phyloP scores from a whole-genome alignment of 176 grass and related monocot genomes.

The Triticum dicoccoides region DNA sequence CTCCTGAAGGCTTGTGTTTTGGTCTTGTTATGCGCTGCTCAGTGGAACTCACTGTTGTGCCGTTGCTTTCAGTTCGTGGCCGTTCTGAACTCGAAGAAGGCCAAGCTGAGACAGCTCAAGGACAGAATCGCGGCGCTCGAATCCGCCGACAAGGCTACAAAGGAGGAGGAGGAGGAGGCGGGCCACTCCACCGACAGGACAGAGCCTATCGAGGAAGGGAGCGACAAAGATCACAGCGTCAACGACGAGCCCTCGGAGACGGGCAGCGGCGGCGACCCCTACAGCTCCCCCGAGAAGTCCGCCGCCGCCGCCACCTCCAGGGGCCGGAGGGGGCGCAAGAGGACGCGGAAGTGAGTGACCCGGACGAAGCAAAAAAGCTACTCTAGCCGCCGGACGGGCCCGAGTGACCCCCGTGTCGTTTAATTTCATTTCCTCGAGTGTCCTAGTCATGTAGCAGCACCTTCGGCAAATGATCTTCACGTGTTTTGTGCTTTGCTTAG shows the following conservation, averaged over 20 bases:
- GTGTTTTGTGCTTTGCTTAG: slow-evolving; percentile 3
- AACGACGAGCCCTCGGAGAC: slow-evolving; percentile 47
- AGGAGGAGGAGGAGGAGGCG: slow-evolving; percentile 42
- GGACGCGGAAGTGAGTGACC: slow-evolving; percentile 20
- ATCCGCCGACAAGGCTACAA: slow-evolving; percentile 45
- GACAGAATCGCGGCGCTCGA: slow-evolving; percentile 53
- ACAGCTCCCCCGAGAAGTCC: slow-evolving; percentile 40
- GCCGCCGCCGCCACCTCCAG: slow-evolving; percentile 28
- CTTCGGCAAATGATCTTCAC: slow-evolving; percentile 24
- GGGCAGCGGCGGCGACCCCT: slow-evolving; percentile 29
- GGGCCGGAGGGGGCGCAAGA: slow-evolving; percentile 32
- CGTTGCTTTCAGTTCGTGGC: slow-evolving; percentile 66
- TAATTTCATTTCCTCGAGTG: neutral
- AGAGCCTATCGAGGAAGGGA: slow-evolving; percentile 47
- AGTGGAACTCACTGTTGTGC: neutral
- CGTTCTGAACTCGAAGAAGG: slow-evolving; percentile 87
- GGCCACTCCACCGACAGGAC: slow-evolving; percentile 64
- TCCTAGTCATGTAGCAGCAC: neutral
- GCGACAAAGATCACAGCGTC: slow-evolving; percentile 38
- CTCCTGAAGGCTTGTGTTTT: neutral
- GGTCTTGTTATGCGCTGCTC: neutral
- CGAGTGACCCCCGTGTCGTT: too few species aligned
- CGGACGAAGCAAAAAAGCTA: neutral
- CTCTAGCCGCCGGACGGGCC: slow-evolving; percentile 2
- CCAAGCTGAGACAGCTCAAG: slow-evolving; percentile 71